Evolutionary conservation across 805 yeast genomes (phyloP), one percentile per base, ranked within the genome.

Genomic region (Yarrowia keelungensis): DNA sequence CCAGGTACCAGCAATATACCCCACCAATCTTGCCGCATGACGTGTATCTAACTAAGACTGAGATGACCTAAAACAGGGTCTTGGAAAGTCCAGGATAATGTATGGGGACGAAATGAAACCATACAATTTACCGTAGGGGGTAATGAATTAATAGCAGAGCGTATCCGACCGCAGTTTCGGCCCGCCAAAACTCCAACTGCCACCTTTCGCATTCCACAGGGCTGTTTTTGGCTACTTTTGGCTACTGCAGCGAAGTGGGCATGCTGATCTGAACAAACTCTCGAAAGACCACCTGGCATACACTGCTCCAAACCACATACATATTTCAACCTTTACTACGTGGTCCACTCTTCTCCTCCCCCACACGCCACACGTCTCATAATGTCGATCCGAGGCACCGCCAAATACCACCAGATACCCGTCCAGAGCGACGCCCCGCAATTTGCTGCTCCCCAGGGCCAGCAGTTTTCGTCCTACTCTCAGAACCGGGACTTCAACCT

Each of bases 381-480:
- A 51, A 65, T 65, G 68, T 65, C 68, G 43, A 65, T 65, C 10
- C 68, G 68, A 51, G 68, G 68, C 39, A 65, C 68, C 42, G 59
- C 68, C 61, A 65, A 65, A 35, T 65, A 51, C 61, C 68, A 65
- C 46, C 61, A 50, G 50, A 65, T 65, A 53, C 68, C 68, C 51
- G 68, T 65, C 42, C 61, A 50, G 61, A 70, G 61, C 46, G 69
- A 68, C 35, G 47, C 36, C 12, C 67, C 43, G 56, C 56, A 59
- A 50, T 42, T 71, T 11, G 70, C 58, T 14, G 71, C 72, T 19
- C 68, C 65, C 45, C 71, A 70, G 43, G 84, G 84, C 35, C 70
- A 53, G 51, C 59, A 65, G 61, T 53, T 50, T 10, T 42, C 53
- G 32, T 65, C 59, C 50, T 50, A 65, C 68, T 50, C 68, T 5